These are phyloP conservation scores for Coccomyxa sp. DNA, from an alignment of 139 green algal species.

Conservation along the genomic window DNA sequence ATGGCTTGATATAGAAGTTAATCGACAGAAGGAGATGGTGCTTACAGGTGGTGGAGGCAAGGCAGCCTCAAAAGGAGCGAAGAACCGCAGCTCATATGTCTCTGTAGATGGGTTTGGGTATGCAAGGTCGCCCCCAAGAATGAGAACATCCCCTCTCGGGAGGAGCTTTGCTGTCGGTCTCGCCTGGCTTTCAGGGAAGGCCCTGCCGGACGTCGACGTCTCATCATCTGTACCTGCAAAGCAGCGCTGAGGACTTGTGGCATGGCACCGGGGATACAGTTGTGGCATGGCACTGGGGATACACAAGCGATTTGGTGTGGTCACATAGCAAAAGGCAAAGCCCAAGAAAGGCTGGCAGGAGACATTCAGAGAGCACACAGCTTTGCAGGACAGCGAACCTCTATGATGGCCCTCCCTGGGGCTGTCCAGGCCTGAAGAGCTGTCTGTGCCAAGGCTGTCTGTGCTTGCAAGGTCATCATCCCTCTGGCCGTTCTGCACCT, in stretches of 20 bases:
- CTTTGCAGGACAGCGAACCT: too few species aligned
- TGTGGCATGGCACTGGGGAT: too few species aligned
- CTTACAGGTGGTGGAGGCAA: slow-evolving; percentile 69
- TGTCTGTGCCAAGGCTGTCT: slow-evolving; percentile 4
- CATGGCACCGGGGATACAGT: too few species aligned
- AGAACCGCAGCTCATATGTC: slow-evolving; percentile 74
- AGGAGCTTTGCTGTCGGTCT: slow-evolving; percentile 37
- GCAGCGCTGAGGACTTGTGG: background rate
- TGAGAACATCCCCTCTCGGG: slow-evolving; percentile 58
- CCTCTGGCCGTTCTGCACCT: too few species aligned
- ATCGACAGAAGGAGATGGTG: background rate
- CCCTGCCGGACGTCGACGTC: too few species aligned
- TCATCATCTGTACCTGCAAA: background rate
- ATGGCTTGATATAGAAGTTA: too few species aligned
- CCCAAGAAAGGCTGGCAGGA: too few species aligned
- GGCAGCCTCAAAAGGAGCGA: slow-evolving; percentile 76
- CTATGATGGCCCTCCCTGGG: background rate
- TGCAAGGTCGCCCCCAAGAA: slow-evolving; percentile 82
- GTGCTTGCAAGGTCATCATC: background rate
- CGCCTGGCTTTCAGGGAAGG: too few species aligned
- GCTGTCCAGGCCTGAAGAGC: slow-evolving; percentile 18
- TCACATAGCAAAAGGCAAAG: too few species aligned
- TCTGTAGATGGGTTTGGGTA: slow-evolving; percentile 83
- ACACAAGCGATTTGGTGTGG: too few species aligned
- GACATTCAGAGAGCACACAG: too few species aligned